Conservation (phyloP, 2,329 filamentous ascomycete species). For the Zymoseptoria pseudotritici region DNA sequence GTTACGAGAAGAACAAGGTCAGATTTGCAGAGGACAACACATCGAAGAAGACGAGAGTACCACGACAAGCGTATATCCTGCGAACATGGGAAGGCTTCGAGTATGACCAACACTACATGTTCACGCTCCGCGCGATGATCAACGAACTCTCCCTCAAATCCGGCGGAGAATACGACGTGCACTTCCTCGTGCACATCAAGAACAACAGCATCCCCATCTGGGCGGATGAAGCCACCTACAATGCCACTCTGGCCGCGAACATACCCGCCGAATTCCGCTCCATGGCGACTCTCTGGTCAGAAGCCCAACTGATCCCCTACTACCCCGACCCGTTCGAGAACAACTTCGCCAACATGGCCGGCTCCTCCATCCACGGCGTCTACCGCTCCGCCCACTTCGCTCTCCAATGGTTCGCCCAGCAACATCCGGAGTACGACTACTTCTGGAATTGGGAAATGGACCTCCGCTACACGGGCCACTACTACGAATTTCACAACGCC, state of each 20-base stretch:
- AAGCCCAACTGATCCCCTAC: slow-evolving; percentile 82
- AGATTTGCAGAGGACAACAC: slow-evolving; percentile 34
- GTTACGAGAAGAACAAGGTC: slow-evolving; percentile 43
- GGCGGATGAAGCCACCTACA: slow-evolving; percentile 64
- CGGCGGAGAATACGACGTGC: slow-evolving; percentile 78
- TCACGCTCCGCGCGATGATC: slow-evolving; percentile 76
- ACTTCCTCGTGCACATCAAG: slow-evolving; percentile 78
- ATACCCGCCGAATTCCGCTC: slow-evolving; percentile 80
- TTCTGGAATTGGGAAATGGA: slow-evolving; percentile 91
- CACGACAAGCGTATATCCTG: slow-evolving; percentile 74
- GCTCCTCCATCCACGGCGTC: slow-evolving; percentile 71
- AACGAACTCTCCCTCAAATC: slow-evolving; percentile 72
- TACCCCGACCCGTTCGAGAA: slow-evolving; percentile 83
- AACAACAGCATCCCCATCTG: slow-evolving; percentile 69
- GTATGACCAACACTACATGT: slow-evolving; percentile 71
- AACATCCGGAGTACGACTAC: slow-evolving; percentile 45
- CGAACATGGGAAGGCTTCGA: slow-evolving; percentile 76
- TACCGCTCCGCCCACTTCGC: slow-evolving; percentile 59
- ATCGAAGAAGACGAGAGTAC: slow-evolving; percentile 32
- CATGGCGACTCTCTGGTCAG: slow-evolving; percentile 86
- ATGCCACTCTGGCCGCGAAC: slow-evolving; percentile 57
- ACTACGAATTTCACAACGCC: slow-evolving; percentile 70
- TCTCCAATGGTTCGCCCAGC: slow-evolving; percentile 46
- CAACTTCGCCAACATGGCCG: slow-evolving; percentile 57
- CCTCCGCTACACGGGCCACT: slow-evolving; percentile 69